Evolutionary conservation across 768 basidiomycete species (phyloP).

Genomic region (Lactarius hengduanensis): DNA sequence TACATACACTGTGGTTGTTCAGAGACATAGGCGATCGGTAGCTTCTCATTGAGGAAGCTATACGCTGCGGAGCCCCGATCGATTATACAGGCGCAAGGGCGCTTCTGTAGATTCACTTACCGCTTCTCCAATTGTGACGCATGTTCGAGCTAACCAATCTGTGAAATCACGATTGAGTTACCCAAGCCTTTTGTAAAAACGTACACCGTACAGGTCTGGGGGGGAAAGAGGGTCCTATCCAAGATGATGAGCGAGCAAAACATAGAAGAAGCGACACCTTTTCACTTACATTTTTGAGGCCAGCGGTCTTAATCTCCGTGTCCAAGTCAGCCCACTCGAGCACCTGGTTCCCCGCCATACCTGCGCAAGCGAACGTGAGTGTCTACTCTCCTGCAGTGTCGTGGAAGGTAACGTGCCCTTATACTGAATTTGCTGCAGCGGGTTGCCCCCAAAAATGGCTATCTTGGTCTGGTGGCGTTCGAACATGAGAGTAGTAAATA

Average conservation of each 20-base stretch:
- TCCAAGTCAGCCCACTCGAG: background rate
- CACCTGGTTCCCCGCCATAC: constrained; percentile 24
- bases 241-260: background rate
- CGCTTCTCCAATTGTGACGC: constrained; percentile 9
- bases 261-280: background rate
- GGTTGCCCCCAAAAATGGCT: constrained; percentile 53
- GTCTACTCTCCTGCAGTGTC: background rate
- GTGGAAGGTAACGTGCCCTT: constrained; percentile 36
- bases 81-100: no score
- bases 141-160: constrained; percentile 2
- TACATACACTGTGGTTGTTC: constrained; percentile 34
- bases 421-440: constrained; percentile 45
- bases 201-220: constrained; percentile 36
- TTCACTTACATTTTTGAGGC: constrained; percentile 35
- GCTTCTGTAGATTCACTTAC: background rate
- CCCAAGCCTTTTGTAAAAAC: background rate
- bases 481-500: constrained; percentile 55
- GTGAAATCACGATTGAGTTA: background rate
- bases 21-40: constrained; percentile 37
- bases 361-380: background rate
- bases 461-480: constrained; percentile 49
- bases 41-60: constrained; percentile 33
- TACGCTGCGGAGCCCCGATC: constrained; percentile 8
- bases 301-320: constrained; percentile 23
- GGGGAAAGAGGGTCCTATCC: constrained; percentile 37